Conservation (phyloP, 306 rosid species). For the Quercus ilex region DNA sequence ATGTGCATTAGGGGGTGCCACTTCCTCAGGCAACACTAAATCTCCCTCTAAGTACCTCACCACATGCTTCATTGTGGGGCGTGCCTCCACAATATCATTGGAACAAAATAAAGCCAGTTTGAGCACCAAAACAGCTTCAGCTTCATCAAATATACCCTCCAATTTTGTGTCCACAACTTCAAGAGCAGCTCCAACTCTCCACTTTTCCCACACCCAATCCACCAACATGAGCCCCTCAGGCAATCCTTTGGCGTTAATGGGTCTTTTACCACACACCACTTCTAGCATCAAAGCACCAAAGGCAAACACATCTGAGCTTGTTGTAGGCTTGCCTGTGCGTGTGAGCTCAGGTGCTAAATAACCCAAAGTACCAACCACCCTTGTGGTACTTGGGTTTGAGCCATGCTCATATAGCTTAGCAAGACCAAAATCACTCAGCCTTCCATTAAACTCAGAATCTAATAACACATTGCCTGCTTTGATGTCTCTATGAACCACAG, state of each 20-base stretch:
- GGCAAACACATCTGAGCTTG: conserved; percentile 54
- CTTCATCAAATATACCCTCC: conserved; percentile 35
- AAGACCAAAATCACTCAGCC: conserved; percentile 59
- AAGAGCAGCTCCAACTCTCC: conserved; percentile 34
- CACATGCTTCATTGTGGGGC: conserved; percentile 43
- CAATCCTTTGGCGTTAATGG: conserved; percentile 39
- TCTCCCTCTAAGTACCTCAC: conserved; percentile 52
- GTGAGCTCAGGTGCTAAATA: conserved; percentile 62
- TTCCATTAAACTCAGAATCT: conserved; percentile 47
- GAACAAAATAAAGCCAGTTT: conserved; percentile 54
- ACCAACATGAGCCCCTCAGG: conserved; percentile 58
- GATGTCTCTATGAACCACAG: conserved; percentile 58
- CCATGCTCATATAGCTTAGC: conserved; percentile 58
- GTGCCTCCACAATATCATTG: conserved; percentile 21
- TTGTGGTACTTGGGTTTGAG: conserved; percentile 47
- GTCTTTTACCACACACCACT: conserved; percentile 59
- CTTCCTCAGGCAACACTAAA: conserved; percentile 23
- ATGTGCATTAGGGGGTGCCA: conserved; percentile 15
- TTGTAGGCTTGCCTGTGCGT: conserved; percentile 44
- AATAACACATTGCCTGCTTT: conserved; percentile 59
- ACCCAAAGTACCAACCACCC: conserved; percentile 64
- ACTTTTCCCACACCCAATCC: conserved; percentile 63
- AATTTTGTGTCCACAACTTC: conserved; percentile 40
- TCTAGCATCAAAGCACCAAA: conserved; percentile 56
- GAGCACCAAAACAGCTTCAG: conserved; percentile 41